A percentile compares a stretch with the other conserved stretches of the same genome.
Evolutionary conservation across 768 basidiomycete genomes (phyloP).

Genomic region (Naganishia randhawae): DNA sequence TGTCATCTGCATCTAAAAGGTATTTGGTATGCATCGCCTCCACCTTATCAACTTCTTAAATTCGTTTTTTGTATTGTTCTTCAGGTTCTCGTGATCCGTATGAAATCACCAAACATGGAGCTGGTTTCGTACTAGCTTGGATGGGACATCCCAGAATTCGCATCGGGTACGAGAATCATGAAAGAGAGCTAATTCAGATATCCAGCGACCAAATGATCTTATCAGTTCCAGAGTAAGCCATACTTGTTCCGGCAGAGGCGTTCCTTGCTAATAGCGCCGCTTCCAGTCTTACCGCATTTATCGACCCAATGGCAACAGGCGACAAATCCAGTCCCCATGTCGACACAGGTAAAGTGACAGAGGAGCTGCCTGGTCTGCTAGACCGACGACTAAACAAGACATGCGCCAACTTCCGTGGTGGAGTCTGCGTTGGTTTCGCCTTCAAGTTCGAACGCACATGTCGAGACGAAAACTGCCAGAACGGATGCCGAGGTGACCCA

Average conservation of each 20-base stretch:
- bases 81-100: conserved; percentile 81
- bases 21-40: conserved; percentile 41
- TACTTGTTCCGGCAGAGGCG: neutral
- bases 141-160: conserved; percentile 67
- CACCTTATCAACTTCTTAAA: neutral
- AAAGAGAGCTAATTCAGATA: conserved; percentile 77
- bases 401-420: conserved; percentile 76
- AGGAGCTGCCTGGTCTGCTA: conserved; percentile 31
- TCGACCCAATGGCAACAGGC: conserved; percentile 49
- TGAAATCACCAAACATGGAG: conserved; percentile 63
- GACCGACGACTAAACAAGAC: conserved; percentile 59
- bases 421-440: conserved; percentile 81
- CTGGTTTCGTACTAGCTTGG: conserved; percentile 85
- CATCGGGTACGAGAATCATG: conserved; percentile 66
- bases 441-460: conserved; percentile 79
- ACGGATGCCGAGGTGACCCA: conserved; percentile 57
- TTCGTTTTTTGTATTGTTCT: neutral
- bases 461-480: conserved; percentile 59
- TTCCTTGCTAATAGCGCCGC: neutral
- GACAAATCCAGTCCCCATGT: conserved; percentile 21
- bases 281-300: conserved; percentile 38
- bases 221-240: conserved; percentile 76
- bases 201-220: conserved; percentile 74
- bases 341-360: conserved; percentile 28
- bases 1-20: conserved; percentile 84